phyloP scores from a whole-genome alignment of 225 moss, liverwort and hornwort species.

The Rhytidiadelphus loreus region DNA sequence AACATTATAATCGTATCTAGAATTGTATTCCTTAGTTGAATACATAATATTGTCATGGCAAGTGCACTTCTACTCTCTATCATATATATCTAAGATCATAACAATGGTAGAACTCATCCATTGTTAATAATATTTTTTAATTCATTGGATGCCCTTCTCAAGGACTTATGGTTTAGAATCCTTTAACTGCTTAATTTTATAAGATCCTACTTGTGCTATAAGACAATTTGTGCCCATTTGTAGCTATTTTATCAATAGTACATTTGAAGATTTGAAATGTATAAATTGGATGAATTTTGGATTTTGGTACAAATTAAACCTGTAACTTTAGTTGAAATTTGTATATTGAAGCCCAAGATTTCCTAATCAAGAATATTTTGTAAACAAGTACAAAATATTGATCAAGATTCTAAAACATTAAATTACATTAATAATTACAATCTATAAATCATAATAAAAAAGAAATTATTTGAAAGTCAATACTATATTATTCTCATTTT shows the following conservation, averaged over 20 bases:
- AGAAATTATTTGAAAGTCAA: background rate
- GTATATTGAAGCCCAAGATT: background rate
- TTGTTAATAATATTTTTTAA: background rate
- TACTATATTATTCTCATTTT: background rate
- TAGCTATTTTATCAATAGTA: rapidly evolving
- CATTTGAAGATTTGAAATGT: background rate
- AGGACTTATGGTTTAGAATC: background rate
- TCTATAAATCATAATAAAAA: background rate
- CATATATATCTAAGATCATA: background rate
- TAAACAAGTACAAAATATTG: rapidly evolving
- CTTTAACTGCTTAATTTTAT: background rate
- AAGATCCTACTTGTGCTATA: rapidly evolving
- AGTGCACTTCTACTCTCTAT: too few species aligned
- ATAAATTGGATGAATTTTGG: background rate
- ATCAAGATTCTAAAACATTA: background rate
- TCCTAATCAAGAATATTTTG: background rate
- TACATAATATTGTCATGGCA: background rate
- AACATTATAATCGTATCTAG: too few species aligned
- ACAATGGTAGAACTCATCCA: background rate
- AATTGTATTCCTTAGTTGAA: too few species aligned
- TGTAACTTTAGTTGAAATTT: background rate
- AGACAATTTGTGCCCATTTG: background rate
- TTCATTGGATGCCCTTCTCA: background rate
- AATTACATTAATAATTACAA: background rate
- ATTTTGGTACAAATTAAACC: background rate